Conservation (phyloP, 202 grass and related monocot species). For the Dendrocalamus latiflorus region DNA sequence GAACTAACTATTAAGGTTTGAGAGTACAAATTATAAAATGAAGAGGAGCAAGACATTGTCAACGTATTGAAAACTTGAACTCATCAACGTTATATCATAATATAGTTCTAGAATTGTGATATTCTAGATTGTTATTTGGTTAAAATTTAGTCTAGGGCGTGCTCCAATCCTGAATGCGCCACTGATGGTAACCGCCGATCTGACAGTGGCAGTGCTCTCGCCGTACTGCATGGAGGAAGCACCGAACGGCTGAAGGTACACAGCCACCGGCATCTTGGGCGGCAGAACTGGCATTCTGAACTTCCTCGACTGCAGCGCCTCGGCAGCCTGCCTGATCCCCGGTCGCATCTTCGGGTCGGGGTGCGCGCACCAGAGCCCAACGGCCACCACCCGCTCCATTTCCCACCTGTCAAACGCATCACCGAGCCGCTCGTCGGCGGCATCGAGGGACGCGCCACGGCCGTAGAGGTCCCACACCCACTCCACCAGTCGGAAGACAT, state of each 20-base stretch:
- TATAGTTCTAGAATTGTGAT: too few species aligned
- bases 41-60: too few species aligned
- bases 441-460: background rate
- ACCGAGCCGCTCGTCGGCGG: constrained; percentile 24
- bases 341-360: constrained; percentile 43
- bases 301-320: too few species aligned
- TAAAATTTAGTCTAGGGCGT: too few species aligned
- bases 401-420: constrained; percentile 22
- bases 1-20: too few species aligned
- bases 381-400: constrained; percentile 35
- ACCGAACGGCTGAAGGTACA: constrained; percentile 16
- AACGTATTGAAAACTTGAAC: too few species aligned
- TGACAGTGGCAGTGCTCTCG: background rate
- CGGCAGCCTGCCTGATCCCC: constrained; percentile 16
- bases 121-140: too few species aligned
- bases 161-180: too few species aligned
- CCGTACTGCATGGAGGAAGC: constrained; percentile 8
- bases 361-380: too few species aligned
- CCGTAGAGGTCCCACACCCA: constrained; percentile 50
- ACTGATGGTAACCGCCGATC: background rate
- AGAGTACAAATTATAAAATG: too few species aligned
- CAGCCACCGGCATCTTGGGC: constrained; percentile 37
- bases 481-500: constrained; percentile 30
- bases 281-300: constrained; percentile 41
- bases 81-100: too few species aligned